Base-by-base conservation (phyloP, 1,139 yeast species). In the Scheffersomyces illinoinensis region DNA sequence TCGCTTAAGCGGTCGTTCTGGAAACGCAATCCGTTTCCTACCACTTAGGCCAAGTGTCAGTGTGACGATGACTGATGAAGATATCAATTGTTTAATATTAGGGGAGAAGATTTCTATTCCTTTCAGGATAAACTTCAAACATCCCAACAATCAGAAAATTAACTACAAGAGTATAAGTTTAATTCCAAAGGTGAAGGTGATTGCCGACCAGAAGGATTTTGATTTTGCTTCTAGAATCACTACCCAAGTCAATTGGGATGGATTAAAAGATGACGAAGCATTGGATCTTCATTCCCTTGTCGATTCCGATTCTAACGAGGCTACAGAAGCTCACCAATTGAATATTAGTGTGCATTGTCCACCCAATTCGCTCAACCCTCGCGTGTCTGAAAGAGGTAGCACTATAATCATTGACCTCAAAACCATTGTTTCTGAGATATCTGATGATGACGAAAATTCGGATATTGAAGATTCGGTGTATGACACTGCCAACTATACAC, bases 251-350 rank as follows among this genome's bases (percentile, higher is more conserved):
- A 71, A 72, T 57, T 81, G 84, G 84, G 74, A 77, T 48, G 66
- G 58, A 6, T 64, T 75, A 56, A 81, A 81, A 61, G 85, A 81
- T 61, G 85, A 81, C 56, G 83, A 78, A 58, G 72, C 79, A 0
- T 64, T 79, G 52, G 67, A 68, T 24, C 59, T 77, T 46, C 57
- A 61, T 4, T 57, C 55, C 6, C 54, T 71, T 20, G 61, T 64
- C 2, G 65, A 63, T 5, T 59, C 57, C 1, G 62, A 33, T n/a
- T 47, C 24, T 23, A 33, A 33, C 17, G 53, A 50, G 58, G 64
- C 60, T 0, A 59, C 62, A 4, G 57, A 62, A 12, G 49, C 59
- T 1, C 66, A 71, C 24, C 46, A 43, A 0, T 60, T 81, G 50
- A 66, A 65, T 48, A 61, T 81, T 2, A 61, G 67, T 2, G 64